phyloP scores from a whole-genome alignment of 331 rosid genomes.

The Spiraea crenata region DNA sequence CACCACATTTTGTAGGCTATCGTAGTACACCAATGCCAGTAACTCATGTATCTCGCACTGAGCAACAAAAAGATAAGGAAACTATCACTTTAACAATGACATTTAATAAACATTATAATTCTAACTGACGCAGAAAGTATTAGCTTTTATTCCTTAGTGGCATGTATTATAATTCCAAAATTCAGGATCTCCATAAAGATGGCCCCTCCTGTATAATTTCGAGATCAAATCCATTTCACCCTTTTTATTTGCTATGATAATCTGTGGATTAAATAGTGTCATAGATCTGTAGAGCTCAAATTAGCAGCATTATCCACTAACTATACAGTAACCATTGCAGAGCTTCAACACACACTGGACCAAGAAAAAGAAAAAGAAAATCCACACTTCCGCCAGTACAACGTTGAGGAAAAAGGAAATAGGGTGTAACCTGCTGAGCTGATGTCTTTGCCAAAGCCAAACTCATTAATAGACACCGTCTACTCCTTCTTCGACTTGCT shows the following conservation, averaged over 20 bases:
- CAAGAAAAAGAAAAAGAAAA: conserved; percentile 19
- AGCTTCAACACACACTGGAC: conserved; percentile 11
- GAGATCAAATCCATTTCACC: background rate
- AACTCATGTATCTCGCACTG: conserved; percentile 96
- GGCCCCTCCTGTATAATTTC: background rate
- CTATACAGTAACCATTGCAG: background rate
- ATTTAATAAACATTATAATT: conserved; percentile 8
- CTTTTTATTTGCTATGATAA: background rate
- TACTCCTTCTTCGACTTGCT: conserved; percentile 91
- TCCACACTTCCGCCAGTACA: conserved; percentile 10
- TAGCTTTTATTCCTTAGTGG: background rate
- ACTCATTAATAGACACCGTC: conserved; percentile 93
- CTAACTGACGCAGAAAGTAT: conserved; percentile 22
- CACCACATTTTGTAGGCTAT: conserved; percentile 95
- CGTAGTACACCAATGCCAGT: conserved; percentile 93
- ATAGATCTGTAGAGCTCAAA: background rate
- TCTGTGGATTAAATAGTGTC: background rate
- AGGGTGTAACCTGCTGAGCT: conserved; percentile 62
- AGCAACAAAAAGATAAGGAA: conserved; percentile 28
- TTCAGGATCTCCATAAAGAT: conserved; percentile 14
- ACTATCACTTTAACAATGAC: conserved; percentile 24
- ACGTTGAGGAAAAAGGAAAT: conserved; percentile 7
- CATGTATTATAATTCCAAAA: conserved; percentile 2
- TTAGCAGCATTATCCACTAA: too few species aligned
- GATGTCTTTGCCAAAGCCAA: conserved; percentile 94